Evolutionary conservation across 257 asterid genomes (phyloP).

Genomic region (Solanum sitiens): DNA sequence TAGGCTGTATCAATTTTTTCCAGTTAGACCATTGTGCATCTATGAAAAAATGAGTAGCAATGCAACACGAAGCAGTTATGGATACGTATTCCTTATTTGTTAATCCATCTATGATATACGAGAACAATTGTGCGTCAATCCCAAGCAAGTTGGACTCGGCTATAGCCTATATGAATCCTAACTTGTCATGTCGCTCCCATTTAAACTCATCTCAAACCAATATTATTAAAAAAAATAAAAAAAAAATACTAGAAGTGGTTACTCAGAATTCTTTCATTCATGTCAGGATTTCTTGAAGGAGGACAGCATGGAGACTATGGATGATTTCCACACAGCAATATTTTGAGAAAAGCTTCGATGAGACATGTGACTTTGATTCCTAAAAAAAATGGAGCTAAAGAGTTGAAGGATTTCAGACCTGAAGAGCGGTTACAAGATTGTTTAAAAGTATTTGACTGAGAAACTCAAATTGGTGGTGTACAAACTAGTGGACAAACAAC

Average conservation of each 20-base stretch:
- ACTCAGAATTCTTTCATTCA: background rate
- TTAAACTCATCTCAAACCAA: background rate
- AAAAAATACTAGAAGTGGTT: background rate
- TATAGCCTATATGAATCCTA: background rate
- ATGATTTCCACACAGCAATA: background rate
- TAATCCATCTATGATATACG: background rate
- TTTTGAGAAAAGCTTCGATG: background rate
- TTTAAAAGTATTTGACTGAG: background rate
- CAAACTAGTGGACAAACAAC: background rate
- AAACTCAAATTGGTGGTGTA: background rate
- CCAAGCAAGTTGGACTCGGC: background rate
- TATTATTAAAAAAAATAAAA: background rate
- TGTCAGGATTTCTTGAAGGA: background rate
- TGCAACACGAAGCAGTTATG: background rate
- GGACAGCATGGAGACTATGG: background rate
- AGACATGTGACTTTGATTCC: background rate
- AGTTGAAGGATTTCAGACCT: background rate
- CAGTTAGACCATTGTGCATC: conserved; percentile 7
- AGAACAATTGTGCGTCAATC: background rate
- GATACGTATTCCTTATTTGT: background rate
- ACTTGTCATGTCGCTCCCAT: background rate
- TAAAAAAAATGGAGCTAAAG: background rate
- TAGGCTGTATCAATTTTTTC: conserved; percentile 50
- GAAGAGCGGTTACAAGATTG: background rate
- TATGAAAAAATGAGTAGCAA: background rate